Conservation (phyloP, 2,329 filamentous ascomycete species). For the Fusarium mexicanum region DNA sequence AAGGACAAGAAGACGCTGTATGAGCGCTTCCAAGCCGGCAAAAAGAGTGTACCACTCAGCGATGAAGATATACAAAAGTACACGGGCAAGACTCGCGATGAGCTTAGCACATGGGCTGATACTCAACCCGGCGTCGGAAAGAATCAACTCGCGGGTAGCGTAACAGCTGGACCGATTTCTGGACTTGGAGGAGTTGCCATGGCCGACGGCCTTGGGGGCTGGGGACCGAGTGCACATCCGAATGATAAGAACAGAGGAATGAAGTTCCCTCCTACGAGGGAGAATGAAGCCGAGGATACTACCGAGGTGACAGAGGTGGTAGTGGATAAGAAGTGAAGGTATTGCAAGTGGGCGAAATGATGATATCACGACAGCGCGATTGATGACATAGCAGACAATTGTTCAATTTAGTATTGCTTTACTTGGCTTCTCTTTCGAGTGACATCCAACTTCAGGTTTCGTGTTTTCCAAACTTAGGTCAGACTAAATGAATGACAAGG, state of each 20-base stretch:
- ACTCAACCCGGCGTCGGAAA: constrained; percentile 52
- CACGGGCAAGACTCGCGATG: constrained; percentile 51
- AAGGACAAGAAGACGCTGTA: constrained; percentile 45
- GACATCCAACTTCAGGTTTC: not conserved
- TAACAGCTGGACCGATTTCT: constrained; percentile 43
- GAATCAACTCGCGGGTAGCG: constrained; percentile 51
- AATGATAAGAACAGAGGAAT: constrained; percentile 44
- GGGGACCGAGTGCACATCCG: constrained; percentile 45
- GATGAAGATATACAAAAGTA: constrained; percentile 54
- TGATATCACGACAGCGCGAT: not conserved
- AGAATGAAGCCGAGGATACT: not conserved
- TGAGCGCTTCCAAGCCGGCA: constrained; percentile 46
- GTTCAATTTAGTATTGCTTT: not conserved
- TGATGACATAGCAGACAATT: not conserved
- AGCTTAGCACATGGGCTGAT: constrained; percentile 51
- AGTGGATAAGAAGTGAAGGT: not conserved
- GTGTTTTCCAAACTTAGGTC: not conserved
- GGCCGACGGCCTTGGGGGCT: constrained; percentile 48
- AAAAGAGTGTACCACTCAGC: constrained; percentile 45
- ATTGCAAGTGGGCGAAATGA: not conserved
- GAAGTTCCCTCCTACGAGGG: constrained; percentile 49
- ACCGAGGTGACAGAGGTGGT: not conserved
- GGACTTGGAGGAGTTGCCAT: constrained; percentile 46
- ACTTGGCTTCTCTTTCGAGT: not conserved
- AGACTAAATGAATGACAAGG: constrained; percentile 25